Base-by-base conservation (phyloP, 306 rosid species). In the Cucurbita ficifolia region DNA sequence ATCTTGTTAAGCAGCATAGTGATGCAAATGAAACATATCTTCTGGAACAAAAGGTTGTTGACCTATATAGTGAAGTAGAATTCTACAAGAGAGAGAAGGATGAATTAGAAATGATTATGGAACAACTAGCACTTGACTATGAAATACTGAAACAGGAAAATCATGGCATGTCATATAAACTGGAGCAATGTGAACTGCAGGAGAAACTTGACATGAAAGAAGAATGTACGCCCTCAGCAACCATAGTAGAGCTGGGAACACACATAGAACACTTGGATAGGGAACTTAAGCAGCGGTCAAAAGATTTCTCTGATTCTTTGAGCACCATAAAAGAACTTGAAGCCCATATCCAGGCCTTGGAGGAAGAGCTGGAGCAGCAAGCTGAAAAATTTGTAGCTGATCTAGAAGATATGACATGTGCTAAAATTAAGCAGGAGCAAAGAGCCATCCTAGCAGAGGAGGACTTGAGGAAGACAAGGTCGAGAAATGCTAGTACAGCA, bases 101-200 rank as follows among this genome's bases (percentile, higher is more conserved):
- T 75, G 99, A 91, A 77, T 79, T 95, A 29, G 99, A 95, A 83
- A 87, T 89, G 92, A 97, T 89, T 76, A 82, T 95, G 86, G 99
- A 91, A 84, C 99, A 95, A 79, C 95, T 95, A 78, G 99, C 96
- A 11, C 90, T 95, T 33, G 99, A 95, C 86, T 91, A 88, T 82
- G 99, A 95, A 84, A 89, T 95, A 82, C 55, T 95, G 90, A 95
- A 91, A 71, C 99, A 95, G 78, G 96, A 91, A 87, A 95, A 95
- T 83, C 99, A 91, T 77, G 87, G 81, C 38, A 86, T 91, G 56
- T 74, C 89, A 5, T 79, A 83, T 86, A 88, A 82, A 82, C 80
- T 95, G 40, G 93, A 95, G 89, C 99, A 89, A 80, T 91, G 92
- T 83, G 86, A 87, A 83, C 79, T 95, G 56, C 88, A 95, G 61